Evolutionary conservation across 2,329 filamentous ascomycete species (phyloP).

Genomic region (Cercospora canescens): DNA sequence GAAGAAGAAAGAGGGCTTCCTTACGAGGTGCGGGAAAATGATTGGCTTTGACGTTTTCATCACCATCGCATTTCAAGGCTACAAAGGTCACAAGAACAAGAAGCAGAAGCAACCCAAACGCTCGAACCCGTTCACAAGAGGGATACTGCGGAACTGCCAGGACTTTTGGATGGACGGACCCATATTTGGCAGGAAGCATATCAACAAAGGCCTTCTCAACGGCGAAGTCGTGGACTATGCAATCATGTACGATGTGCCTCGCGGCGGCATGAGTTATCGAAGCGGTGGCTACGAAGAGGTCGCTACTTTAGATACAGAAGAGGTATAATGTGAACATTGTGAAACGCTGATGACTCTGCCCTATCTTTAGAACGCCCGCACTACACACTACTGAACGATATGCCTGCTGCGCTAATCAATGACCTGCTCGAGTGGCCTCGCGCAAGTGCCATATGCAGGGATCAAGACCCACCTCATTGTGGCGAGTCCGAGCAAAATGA

Average conservation of each 20-base stretch:
- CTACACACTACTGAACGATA: no score
- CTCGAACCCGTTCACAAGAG: conserved; percentile 82
- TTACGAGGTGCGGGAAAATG: conserved; percentile 78
- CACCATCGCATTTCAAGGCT: conserved; percentile 79
- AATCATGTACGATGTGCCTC: conserved; percentile 82
- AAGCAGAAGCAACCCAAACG: conserved; percentile 36
- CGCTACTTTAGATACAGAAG: conserved; percentile 51
- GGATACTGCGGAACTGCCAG: conserved; percentile 82
- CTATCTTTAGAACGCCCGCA: no score
- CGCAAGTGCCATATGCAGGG: no score
- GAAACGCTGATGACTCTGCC: not conserved
- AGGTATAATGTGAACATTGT: conserved; percentile 18
- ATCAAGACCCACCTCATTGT: no score
- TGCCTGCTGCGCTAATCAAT: no score
- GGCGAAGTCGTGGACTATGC: conserved; percentile 84
- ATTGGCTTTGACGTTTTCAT: conserved; percentile 93
- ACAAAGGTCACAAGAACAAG: conserved; percentile 54
- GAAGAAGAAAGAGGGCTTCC: conserved; percentile 64
- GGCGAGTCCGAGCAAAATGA: no score
- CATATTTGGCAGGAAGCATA: conserved; percentile 73
- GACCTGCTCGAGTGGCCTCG: no score
- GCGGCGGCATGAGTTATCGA: conserved; percentile 62
- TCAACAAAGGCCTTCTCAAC: conserved; percentile 72
- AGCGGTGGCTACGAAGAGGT: conserved; percentile 63
- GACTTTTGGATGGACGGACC: conserved; percentile 96